Percentiles rank a stretch among this genome's conserved stretches.
phyloP scores from a whole-genome alignment of 208 protist species.

The Balamuthia mandrillaris region DNA sequence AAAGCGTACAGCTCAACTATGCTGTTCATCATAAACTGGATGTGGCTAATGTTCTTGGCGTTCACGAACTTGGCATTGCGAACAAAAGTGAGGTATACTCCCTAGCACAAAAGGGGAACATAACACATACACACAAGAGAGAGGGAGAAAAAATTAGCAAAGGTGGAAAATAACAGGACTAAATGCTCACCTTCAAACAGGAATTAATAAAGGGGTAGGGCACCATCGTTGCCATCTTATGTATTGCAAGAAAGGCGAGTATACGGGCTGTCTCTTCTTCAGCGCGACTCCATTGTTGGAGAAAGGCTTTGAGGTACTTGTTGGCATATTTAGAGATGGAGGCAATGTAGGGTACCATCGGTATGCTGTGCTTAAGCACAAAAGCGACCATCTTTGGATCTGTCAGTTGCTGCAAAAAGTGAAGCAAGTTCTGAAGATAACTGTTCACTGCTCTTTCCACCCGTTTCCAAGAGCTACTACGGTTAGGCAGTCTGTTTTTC shows the following conservation, averaged over 20 bases:
- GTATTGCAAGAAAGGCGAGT: conserved; percentile 48
- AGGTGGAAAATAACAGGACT: too few relatives aligned
- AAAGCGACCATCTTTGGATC: conserved; percentile 32
- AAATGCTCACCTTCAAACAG: too few relatives aligned
- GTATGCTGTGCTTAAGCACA: conserved; percentile 40
- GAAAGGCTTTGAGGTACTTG: neutral
- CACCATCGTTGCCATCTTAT: conserved; percentile 38
- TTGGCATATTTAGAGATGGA: conserved; percentile 26
- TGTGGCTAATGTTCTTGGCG: conserved; percentile 68
- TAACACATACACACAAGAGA: neutral
- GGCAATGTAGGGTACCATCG: conserved; percentile 26
- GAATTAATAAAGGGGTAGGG: conserved; percentile 57
- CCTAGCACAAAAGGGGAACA: conserved; percentile 81
- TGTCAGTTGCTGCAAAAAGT: neutral
- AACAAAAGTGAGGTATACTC: conserved; percentile 86
- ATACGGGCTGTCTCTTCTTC: conserved; percentile 26
- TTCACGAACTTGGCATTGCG: conserved; percentile 71
- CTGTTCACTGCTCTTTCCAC: neutral
- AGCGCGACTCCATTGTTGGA: neutral
- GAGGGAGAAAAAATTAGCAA: too few relatives aligned
- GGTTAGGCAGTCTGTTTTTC: neutral
- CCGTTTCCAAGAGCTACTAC: neutral
- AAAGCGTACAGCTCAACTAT: conserved; percentile 90
- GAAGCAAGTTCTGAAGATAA: conserved; percentile 24
- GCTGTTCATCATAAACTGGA: conserved; percentile 89